Evolutionary conservation across 208 protist genomes (phyloP), one percentile per base, ranked within the genome.

Genomic region (Crithidia thermophila): DNA sequence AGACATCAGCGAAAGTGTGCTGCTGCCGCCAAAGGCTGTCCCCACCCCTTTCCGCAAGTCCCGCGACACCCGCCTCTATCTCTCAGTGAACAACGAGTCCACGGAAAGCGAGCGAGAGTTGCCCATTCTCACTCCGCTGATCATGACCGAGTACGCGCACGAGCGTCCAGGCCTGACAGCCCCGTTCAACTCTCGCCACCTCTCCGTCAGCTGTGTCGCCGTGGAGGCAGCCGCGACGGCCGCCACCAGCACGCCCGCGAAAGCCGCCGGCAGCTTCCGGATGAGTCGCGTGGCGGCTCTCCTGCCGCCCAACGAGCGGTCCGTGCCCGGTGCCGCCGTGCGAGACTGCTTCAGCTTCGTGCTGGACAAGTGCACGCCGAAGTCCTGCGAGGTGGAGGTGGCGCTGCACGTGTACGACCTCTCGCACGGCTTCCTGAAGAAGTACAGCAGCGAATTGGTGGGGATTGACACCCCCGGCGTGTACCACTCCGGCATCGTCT

Each of bases 331-430:
- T 2, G 47, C 66, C 13, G 81, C 72, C 9, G 56, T 88, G 23
- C 68, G 42, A 4, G 72, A 84, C 45, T 61, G 57, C 18, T 57
- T 66, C 18, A 75, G 53, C 64, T 83, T 88, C 56, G 58, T 88
- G 9, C 58, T 51, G 10, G 37, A 67, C 31, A 52, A 40, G 28
- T 77, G 64, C 31, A 39, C 27, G 2, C 67, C 67, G 9, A 16
- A 18, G 37, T 14, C 36, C 4, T 2, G 30, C 13, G 58, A 53
- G 6, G 50, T 68, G 13, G 51, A 14, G 42, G 87, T 96, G 7
- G 47, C 67, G 20, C 58, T 94, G 20, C 83, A 98, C 78, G 79
- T 97, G 9, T 98, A 98, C 78, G 96, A 98, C 62, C 73, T 98
- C 16, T 87, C 78, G 4, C 39, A 72, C 34, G 95, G 95, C 4